Percentiles rank a stretch among this genome's conserved stretches.
Conservation (phyloP, 441 rosid genomes). For the Mallotus japonicus region DNA sequence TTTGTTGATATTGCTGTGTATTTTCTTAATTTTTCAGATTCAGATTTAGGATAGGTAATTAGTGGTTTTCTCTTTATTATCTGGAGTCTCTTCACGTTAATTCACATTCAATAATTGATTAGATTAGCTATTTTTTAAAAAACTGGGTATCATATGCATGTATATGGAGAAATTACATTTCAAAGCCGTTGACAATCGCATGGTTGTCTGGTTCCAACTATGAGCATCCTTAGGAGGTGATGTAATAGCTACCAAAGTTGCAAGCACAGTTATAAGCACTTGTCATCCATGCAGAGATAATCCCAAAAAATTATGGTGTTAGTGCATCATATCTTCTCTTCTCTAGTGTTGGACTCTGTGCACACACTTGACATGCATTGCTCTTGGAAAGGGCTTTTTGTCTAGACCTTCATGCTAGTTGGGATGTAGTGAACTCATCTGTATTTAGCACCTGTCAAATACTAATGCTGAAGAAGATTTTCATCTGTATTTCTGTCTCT, state of each 20-base stretch:
- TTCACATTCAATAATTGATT: not conserved
- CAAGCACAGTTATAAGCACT: not conserved
- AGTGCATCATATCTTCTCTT: not conserved
- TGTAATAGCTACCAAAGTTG: not conserved
- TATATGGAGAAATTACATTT: not conserved
- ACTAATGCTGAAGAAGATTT: not conserved
- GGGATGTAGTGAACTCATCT: not conserved
- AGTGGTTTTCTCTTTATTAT: constrained; percentile 4
- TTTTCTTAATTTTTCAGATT: too few species aligned
- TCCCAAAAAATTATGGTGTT: not conserved
- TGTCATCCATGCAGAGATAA: not conserved
- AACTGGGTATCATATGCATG: not conserved
- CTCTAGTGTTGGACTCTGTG: not conserved
- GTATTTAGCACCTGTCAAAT: not conserved
- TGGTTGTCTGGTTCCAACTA: not conserved
- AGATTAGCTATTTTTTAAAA: not conserved
- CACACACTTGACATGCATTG: constrained; percentile 8
- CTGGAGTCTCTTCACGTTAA: not conserved
- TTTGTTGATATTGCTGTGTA: constrained; percentile 30
- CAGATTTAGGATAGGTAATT: not conserved
- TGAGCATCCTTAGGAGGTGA: not conserved
- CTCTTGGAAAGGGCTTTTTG: not conserved
- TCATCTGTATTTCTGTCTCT: not conserved
- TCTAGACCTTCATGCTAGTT: not conserved
- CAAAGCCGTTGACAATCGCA: not conserved